Evolutionary conservation across 139 green algal species (phyloP), one percentile per base, ranked within the genome.

Genomic region (Nannochloris sp.): DNA sequence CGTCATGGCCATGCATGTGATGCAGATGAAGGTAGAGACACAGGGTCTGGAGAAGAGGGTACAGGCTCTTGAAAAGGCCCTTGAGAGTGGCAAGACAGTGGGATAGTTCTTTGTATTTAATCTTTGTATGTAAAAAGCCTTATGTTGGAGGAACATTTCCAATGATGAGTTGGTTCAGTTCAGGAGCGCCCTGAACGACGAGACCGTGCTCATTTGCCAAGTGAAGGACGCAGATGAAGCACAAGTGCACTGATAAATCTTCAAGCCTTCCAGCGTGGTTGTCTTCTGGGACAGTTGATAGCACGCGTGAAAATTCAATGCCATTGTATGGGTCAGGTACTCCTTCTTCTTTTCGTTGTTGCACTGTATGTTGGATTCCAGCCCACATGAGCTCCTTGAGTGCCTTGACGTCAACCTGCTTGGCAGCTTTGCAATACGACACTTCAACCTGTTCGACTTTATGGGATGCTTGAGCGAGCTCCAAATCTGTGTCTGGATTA

Each of bases 211-310:
- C 90, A 64, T 98, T 98, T 27, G 87, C 87, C 44, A 98, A 80
- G 68, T 98, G 92, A 72, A 98, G 84, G 66, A 95, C 53, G 78
- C 92, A 98, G 69, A 98, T 97, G 82, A 98, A 98, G 75, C 82
- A 91, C 50, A 97, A 73, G 70, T 96, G 89, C 44, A 95, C 77
- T n/a, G 77, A 92, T 18, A 97, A 50, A 69, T 95, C 87, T 16
- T 75, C 73, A 40, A 83, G 29, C 18, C 44, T 44, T 8, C 72
- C 78, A 1, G 82, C 83, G 2, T 74, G 37, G 48, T 71, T 85
- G 15, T 67, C 10, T 23, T 75, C 57, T 2, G 79, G 78, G 44
- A 95, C 62, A 4, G 49, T 59, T 3, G 40, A 10, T 24, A 94
- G 58, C 23, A 93, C 50, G 9, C 78, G 67, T 48, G 79, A 61